These are phyloP conservation scores for Meyerozyma sp. DNA, from an alignment of 1,139 yeast species.

Conservation along the genomic window DNA sequence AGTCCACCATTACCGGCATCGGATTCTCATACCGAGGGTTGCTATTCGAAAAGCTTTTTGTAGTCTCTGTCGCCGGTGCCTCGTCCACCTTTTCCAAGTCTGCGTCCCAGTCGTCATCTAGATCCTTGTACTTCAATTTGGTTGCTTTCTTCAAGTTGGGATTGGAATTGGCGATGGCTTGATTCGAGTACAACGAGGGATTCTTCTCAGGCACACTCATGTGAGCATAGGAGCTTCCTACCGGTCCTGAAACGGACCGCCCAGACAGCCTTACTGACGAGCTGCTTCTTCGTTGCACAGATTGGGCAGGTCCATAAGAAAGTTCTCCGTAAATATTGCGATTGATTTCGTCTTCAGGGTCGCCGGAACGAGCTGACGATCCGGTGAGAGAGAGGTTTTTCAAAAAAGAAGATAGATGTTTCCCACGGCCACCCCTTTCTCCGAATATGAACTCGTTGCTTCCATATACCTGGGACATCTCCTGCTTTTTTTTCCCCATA, in stretches of 20 bases:
- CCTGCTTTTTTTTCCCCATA: conserved; percentile 46
- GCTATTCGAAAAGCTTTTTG: conserved; percentile 3
- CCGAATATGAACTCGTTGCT: conserved; percentile 61
- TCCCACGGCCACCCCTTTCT: conserved; percentile 65
- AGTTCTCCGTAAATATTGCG: conserved; percentile 39
- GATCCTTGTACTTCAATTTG: conserved; percentile 43
- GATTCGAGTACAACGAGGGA: not conserved
- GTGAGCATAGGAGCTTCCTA: conserved; percentile 14
- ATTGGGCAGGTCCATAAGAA: conserved; percentile 17
- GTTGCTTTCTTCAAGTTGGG: conserved; percentile 6
- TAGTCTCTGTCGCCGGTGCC: conserved; percentile 13
- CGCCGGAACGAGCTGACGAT: conserved; percentile 11
- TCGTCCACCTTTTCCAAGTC: conserved; percentile 52
- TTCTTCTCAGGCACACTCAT: conserved; percentile 1
- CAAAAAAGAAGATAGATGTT: conserved; percentile 54
- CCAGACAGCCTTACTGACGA: conserved; percentile 16
- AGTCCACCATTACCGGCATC: conserved; percentile 25
- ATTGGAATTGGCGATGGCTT: conserved; percentile 4
- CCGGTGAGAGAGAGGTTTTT: conserved; percentile 41
- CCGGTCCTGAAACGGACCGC: conserved; percentile 15
- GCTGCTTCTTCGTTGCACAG: conserved; percentile 9
- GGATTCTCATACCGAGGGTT: not conserved
- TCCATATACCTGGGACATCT: conserved; percentile 56
- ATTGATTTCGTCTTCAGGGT: conserved; percentile 24
- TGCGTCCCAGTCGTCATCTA: conserved; percentile 93